Evolutionary conservation across 2,329 filamentous ascomycete genomes (phyloP).

Genomic region (Pseudocercospora crystallina): DNA sequence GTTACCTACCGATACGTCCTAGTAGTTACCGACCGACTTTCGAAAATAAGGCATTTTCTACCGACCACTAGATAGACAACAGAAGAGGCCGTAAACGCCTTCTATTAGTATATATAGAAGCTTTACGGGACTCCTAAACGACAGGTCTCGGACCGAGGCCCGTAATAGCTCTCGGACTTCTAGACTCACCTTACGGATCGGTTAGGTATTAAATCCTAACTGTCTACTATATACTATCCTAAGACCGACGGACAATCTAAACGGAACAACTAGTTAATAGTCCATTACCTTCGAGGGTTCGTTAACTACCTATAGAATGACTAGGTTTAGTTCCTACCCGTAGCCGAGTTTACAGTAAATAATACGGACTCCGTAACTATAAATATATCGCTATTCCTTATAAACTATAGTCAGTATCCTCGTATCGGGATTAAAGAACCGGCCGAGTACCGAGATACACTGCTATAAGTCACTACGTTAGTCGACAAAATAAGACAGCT

Average conservation of each 20-base stretch:
- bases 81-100: background rate
- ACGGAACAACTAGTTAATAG: background rate
- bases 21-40: background rate
- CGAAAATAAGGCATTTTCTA: background rate
- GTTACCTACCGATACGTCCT: background rate
- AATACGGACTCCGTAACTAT: background rate
- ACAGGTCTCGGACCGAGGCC: background rate
- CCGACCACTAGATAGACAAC: background rate
- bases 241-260: background rate
- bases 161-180: background rate
- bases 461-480: too few species aligned
- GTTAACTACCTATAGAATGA: conserved; percentile 1
- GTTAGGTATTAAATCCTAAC: background rate
- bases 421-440: background rate
- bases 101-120: conserved; percentile 1
- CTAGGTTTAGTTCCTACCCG: background rate
- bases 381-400: background rate
- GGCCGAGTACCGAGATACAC: too few species aligned
- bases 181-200: background rate
- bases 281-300: background rate
- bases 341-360: background rate
- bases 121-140: background rate
- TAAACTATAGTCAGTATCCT: background rate
- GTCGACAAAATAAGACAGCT: too few species aligned
- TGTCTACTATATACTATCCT: background rate